Percentiles rank a stretch among this genome's conserved stretches.
Evolutionary conservation across 2,329 filamentous ascomycete genomes (phyloP).

Genomic region (Penicillium sp.): DNA sequence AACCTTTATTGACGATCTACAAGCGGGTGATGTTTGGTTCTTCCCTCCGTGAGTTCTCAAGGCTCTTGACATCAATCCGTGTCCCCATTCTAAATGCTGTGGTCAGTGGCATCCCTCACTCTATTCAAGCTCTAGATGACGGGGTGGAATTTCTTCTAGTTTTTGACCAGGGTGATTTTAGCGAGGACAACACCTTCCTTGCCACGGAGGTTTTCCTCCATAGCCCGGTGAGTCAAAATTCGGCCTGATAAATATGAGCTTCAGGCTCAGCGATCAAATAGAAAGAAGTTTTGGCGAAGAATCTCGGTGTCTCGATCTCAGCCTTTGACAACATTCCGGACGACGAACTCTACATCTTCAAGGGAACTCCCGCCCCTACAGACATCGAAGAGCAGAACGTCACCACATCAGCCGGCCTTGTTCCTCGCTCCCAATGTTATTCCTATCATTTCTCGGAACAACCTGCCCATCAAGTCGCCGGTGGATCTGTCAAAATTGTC

Average conservation of each 20-base stretch:
- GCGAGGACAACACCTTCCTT: constrained; percentile 74
- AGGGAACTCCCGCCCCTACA: constrained; percentile 64
- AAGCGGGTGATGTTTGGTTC: constrained; percentile 78
- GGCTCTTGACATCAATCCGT: background rate
- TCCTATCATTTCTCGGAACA: constrained; percentile 73
- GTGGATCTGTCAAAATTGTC: constrained; percentile 71
- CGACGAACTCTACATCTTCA: constrained; percentile 75
- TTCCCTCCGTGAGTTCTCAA: constrained; percentile 61
- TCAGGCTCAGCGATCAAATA: constrained; percentile 12
- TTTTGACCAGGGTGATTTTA: constrained; percentile 52
- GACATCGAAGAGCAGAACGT: constrained; percentile 68
- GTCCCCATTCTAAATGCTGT: background rate
- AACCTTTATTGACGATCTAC: constrained; percentile 74
- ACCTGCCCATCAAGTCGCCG: constrained; percentile 64
- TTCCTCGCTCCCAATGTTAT: constrained; percentile 66
- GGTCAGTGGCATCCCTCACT: constrained; percentile 67
- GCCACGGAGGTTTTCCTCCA: constrained; percentile 63
- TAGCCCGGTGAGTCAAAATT: constrained; percentile 30
- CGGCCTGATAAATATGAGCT: background rate
- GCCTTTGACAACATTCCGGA: constrained; percentile 65
- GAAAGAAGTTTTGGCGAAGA: constrained; percentile 57
- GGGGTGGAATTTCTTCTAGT: constrained; percentile 19
- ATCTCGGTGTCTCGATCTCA: constrained; percentile 53
- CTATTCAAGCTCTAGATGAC: constrained; percentile 15
- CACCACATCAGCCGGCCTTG: constrained; percentile 61